These are phyloP conservation scores for Barbatosphaeria neglecta DNA, from an alignment of 495 filamentous ascomycete species.

Conservation along the genomic window DNA sequence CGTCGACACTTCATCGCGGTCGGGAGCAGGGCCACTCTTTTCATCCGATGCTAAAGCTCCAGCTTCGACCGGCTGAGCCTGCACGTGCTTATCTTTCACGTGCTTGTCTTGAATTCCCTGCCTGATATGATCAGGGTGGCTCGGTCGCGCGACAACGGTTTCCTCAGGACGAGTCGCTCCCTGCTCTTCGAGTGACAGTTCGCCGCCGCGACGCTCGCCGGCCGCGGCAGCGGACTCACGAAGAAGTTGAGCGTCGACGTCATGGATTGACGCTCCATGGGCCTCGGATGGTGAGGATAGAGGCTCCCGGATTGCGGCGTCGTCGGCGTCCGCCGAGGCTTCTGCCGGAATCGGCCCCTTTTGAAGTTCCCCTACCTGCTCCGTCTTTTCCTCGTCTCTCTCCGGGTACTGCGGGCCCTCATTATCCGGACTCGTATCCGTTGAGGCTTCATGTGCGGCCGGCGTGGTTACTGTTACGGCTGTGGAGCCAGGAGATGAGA, in stretches of 20 bases:
- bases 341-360: neutral
- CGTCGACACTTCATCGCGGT: neutral
- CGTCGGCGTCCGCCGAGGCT: neutral
- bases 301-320: neutral
- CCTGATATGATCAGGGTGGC: too few species aligned
- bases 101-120: too few species aligned
- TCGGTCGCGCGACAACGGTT: neutral
- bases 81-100: neutral
- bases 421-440: conserved; percentile 43
- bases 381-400: conserved; percentile 17
- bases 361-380: conserved; percentile 3
- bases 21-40: neutral
- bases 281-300: neutral
- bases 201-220: neutral
- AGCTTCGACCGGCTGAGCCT: neutral
- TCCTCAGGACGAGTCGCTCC: neutral
- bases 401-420: conserved; percentile 31
- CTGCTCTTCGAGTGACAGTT: neutral
- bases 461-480: conserved; percentile 27
- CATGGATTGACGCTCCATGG: conserved; percentile 3
- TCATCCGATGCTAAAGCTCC: neutral
- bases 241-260: conserved; percentile 29
- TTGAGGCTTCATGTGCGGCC: conserved; percentile 27
- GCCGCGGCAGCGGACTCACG: conserved; percentile 23
- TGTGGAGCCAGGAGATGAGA: conserved; percentile 35